Evolutionary conservation across 352 stramenopile genomes (phyloP), one percentile per base, ranked within the genome.

Genomic region (Pythium dissotocum): DNA sequence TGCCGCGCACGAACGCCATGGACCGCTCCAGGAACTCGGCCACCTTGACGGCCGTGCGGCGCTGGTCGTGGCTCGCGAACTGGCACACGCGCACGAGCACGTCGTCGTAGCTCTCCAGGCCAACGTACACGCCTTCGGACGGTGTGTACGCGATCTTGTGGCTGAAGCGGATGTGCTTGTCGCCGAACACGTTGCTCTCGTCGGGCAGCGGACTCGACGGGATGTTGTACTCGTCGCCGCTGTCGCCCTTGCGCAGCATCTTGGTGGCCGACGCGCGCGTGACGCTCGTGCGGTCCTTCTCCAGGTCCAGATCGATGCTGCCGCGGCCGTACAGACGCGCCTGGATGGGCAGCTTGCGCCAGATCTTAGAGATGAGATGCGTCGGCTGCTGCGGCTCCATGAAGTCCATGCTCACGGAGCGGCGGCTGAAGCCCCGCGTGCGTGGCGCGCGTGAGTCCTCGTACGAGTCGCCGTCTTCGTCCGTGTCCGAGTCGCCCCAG

Each of bases 341-440:
- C 61, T 92, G 84, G 64, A 92, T 87, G 26, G 84, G 84, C 62
- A 92, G 66, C 68, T 92, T 92, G 48, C 82, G 82, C 84, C 84
- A 92, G 58, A 90, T 87, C 73, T 92, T 92, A 6, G 80, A 85
- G 69, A 92, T 92, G 28, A 92, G 63, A 59, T 92, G 84, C 38
- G 76, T 83, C 49, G 84, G 73, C 44, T 84, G 77, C 64, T 92
- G 80, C 30, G 69, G 63, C 63, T 92, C 82, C 80, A 92, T 86
- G 58, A 89, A 89, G 72, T 92, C 84, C 80, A 92, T 88, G 63
- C 80, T 90, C 64, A 89, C 77, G 7, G 82, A 89, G 13, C 84
- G 82, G 1, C 80, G 76, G 44, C 82, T 80, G 2, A 90, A 72
- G n/a, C 82, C 81, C 24, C 78, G 82, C 40, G 77, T 85, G 24